Evolutionary conservation across 371 early-diverging fungal genomes (phyloP).

Genomic region (Vairimorpha apis): DNA sequence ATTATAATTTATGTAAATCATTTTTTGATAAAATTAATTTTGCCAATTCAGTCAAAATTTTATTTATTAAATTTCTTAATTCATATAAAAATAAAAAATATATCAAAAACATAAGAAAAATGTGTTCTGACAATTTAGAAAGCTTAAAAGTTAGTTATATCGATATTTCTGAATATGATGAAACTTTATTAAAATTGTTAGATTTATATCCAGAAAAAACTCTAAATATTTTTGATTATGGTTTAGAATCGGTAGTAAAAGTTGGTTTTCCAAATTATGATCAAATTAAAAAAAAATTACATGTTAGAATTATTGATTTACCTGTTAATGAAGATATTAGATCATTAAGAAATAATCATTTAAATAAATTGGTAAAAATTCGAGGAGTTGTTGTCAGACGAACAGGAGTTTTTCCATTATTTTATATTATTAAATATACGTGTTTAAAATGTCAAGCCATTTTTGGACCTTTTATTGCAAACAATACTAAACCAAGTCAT

Average conservation of each 20-base stretch:
- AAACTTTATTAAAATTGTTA: conserved; percentile 19
- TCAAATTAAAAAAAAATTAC: conserved; percentile 76
- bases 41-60: conserved; percentile 24
- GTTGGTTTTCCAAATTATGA: conserved; percentile 81
- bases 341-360: conserved; percentile 74
- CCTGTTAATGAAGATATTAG: conserved; percentile 77
- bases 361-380: conserved; percentile 84
- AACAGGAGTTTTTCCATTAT: conserved; percentile 85
- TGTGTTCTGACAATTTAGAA: conserved; percentile 61
- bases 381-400: conserved; percentile 88
- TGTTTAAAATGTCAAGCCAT: conserved; percentile 85
- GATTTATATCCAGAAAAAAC: conserved; percentile 29
- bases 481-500: conserved; percentile 75
- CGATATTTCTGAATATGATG: conserved; percentile 43
- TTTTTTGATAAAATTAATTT: conserved; percentile 39
- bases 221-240: conserved; percentile 74
- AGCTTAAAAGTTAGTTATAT: conserved; percentile 57
- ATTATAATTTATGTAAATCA: conserved; percentile 7
- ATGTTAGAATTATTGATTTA: conserved; percentile 81
- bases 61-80: conserved; percentile 49
- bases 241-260: conserved; percentile 77
- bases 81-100: conserved; percentile 51
- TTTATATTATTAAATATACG: conserved; percentile 88
- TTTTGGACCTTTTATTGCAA: conserved; percentile 89
- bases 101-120: conserved; percentile 53